A percentile compares a stretch with the other conserved stretches of the same genome.
These are phyloP conservation scores for Abrus pulchellus DNA, from an alignment of 306 rosid species.

Conservation along the genomic window DNA sequence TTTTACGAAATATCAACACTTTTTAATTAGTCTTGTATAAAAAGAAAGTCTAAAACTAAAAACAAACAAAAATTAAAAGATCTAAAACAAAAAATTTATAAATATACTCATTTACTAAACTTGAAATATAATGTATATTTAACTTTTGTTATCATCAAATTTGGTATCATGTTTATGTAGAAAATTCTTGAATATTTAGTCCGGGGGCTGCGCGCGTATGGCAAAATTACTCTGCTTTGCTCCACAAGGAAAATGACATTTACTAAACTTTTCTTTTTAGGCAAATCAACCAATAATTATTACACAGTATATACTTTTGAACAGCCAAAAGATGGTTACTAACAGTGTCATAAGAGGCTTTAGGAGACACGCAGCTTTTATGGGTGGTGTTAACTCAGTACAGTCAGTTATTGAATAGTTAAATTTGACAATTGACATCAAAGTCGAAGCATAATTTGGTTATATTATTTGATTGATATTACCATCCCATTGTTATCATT, in stretches of 20 bases:
- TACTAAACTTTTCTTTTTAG: conserved; percentile 27
- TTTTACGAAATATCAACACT: no score
- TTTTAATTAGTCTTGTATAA: no score
- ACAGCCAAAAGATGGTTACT: conserved; percentile 46
- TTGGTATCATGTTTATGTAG: background rate
- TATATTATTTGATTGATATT: conserved; percentile 35
- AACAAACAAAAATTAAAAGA: no score
- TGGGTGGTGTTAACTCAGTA: conserved; percentile 30
- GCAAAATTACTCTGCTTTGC: conserved; percentile 5
- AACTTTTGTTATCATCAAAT: no score
- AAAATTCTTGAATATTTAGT: background rate
- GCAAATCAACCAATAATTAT: conserved; percentile 43
- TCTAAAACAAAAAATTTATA: no score
- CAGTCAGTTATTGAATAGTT: conserved; percentile 52
- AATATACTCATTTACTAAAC: no score
- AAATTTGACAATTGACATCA: conserved; percentile 42
- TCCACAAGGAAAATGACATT: conserved; percentile 5
- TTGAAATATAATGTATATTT: no score
- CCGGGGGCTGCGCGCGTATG: background rate
- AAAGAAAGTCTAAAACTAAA: no score
- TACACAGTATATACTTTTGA: conserved; percentile 30
- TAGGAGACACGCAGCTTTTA: conserved; percentile 50
- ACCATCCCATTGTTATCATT: conserved; percentile 43
- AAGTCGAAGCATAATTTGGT: conserved; percentile 34
- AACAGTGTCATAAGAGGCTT: conserved; percentile 37